Percentiles rank a stretch among this genome's conserved stretches.
Conservation (phyloP, 768 basidiomycete genomes). For the Mycena indigotica region DNA sequence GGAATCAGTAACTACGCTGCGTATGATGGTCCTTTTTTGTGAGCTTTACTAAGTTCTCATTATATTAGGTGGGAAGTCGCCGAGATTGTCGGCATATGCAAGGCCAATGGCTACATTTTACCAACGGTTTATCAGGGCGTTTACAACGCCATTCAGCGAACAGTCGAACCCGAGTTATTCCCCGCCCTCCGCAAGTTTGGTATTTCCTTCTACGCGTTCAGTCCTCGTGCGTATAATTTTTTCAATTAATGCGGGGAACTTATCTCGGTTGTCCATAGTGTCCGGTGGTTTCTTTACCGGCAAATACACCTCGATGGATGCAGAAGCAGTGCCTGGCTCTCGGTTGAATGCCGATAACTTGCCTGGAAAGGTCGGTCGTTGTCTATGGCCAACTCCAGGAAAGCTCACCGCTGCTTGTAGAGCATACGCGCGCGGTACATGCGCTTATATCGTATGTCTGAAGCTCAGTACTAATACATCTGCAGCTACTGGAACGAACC, state of each 20-base stretch:
- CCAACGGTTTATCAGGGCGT: constrained; percentile 57
- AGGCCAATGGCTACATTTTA: constrained; percentile 50
- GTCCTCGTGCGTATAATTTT: constrained; percentile 42
- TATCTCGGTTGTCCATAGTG: constrained; percentile 34
- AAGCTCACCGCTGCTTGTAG: too few species aligned
- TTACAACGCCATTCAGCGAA: constrained; percentile 41
- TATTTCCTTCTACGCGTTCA: constrained; percentile 56
- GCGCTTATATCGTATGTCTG: background rate
- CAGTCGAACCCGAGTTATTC: constrained; percentile 46
- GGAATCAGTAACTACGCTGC: constrained; percentile 60
- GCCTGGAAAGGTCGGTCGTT: constrained; percentile 51
- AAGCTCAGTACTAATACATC: constrained; percentile 34
- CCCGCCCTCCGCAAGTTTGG: constrained; percentile 60
- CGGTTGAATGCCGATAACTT: constrained; percentile 50
- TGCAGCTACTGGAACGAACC: constrained; percentile 54
- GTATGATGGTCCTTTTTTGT: background rate
- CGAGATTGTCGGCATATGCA: constrained; percentile 59
- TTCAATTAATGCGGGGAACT: background rate
- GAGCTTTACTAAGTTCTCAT: too few species aligned
- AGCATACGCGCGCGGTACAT: too few species aligned
- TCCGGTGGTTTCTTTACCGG: constrained; percentile 63
- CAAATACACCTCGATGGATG: constrained; percentile 44
- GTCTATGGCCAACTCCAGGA: too few species aligned
- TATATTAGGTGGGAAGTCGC: constrained; percentile 60
- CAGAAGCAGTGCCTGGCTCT: constrained; percentile 48